Percentiles rank a stretch among this genome's conserved stretches.
Conservation (phyloP, 2,329 filamentous ascomycete genomes). For the Neopestalotiopsis rosae region DNA sequence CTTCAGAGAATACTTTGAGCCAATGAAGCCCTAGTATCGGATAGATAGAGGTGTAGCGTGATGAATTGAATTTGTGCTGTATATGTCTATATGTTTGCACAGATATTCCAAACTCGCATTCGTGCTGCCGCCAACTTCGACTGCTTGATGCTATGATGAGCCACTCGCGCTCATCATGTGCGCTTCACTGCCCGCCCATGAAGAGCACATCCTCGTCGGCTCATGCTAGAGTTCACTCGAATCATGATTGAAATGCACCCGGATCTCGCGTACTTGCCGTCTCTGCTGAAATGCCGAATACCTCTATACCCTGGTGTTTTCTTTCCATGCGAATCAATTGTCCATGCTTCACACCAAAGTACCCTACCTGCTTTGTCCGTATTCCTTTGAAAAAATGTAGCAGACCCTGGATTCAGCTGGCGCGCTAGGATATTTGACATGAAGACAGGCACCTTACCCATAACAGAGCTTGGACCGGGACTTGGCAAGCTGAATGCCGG, state of each 20-base stretch:
- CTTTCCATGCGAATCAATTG: neutral
- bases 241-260: too few species aligned
- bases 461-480: neutral
- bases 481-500: constrained; percentile 8
- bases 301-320: neutral
- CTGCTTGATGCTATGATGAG: too few species aligned
- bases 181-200: too few species aligned
- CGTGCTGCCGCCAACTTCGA: too few species aligned
- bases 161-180: too few species aligned
- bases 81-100: too few species aligned
- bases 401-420: constrained; percentile 6
- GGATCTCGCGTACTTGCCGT: too few species aligned
- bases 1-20: constrained; percentile 71
- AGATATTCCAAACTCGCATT: too few species aligned
- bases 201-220: too few species aligned
- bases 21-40: constrained; percentile 32
- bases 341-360: neutral
- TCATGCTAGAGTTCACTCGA: too few species aligned
- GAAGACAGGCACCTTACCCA: neutral
- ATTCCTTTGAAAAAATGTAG: neutral
- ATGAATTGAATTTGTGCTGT: neutral
- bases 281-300: too few species aligned
- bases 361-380: neutral
- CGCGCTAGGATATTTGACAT: neutral
- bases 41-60: neutral